A percentile compares a stretch with the other conserved stretches of the same genome.
phyloP scores from a whole-genome alignment of 1,139 yeast genomes.

The Saccharomycopsis hybrid region DNA sequence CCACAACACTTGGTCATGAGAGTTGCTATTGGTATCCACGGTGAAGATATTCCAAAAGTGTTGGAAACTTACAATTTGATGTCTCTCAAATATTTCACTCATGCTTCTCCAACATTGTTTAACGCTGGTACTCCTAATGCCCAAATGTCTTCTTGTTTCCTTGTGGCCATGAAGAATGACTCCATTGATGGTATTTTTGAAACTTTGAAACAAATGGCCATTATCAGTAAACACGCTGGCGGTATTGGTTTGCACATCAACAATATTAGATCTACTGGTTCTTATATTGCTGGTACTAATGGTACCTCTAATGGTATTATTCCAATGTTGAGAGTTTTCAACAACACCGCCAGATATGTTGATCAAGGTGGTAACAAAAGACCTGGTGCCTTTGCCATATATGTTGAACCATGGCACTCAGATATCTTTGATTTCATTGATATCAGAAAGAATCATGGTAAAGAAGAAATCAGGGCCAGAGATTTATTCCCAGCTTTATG shows the following conservation, averaged over 20 bases:
- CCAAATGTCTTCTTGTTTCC: conserved; percentile 85
- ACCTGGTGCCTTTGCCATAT: conserved; percentile 88
- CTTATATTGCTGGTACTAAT: conserved; percentile 82
- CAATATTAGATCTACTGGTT: conserved; percentile 79
- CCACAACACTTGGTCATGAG: conserved; percentile 90
- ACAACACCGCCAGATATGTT: conserved; percentile 87
- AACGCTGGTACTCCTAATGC: conserved; percentile 87
- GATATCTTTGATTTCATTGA: conserved; percentile 81
- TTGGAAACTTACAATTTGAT: conserved; percentile 77
- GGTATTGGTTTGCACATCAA: conserved; percentile 85
- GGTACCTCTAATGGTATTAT: conserved; percentile 86
- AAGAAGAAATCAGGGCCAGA: conserved; percentile 85
- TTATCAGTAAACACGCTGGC: conserved; percentile 85
- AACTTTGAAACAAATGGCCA: conserved; percentile 78
- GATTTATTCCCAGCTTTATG: conserved; percentile 88
- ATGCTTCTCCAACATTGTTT: conserved; percentile 84
- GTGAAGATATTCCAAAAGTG: conserved; percentile 61
- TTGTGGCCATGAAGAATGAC: conserved; percentile 83
- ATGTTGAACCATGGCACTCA: conserved; percentile 89
- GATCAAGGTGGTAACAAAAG: conserved; percentile 95
- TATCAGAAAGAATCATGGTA: conserved; percentile 84
- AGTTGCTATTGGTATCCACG: conserved; percentile 85
- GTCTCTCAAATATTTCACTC: conserved; percentile 81
- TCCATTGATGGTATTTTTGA: conserved; percentile 88
- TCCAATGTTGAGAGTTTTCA: conserved; percentile 86